Evolutionary conservation across 78 protist species (phyloP), one percentile per base, ranked within the genome.

Genomic region (Speleostelium caveatum): DNA sequence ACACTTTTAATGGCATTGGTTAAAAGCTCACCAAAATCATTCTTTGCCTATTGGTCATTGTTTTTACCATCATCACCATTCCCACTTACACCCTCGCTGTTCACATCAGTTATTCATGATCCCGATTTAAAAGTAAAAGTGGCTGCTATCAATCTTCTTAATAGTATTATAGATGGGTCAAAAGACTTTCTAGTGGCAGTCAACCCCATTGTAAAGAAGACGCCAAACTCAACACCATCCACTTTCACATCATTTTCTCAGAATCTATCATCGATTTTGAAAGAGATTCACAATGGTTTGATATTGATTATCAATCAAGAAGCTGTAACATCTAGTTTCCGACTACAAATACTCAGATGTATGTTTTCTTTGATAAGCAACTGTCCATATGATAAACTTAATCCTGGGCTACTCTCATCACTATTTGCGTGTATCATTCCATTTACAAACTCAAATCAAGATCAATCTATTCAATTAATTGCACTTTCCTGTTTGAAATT

Each of bases 161-260:
- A 49, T 35, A 69, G 75, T 0, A 83, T 83, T 2, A 68, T 71
- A 8, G 91, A 83, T 60, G 79, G 79, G 0, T 59, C 62, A 12
- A 83, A 83, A 83, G 91, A 83, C 26, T 53, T 59, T 8, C 24
- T 83, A 10, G 79, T 83, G 12, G 79, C 80, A 2, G 39, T 69
- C 28, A 51, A 45, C 28, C 0, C 16, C 28, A 72, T 24, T 28
- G 30, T 21, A 19, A 65, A 51, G 12, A 65, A 38, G 33, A 22
- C 0, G 30, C 2, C 1, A 2, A 38, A 3, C 2, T 36, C 39
- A 59, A 30, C 67, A 30, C 3, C 32, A 0, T 17, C 41, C 17
- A 36, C 91, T 55, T 83, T 38, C 42, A 83, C 91, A 41, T 33
- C 68, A 35, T 83, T 71, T 58, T 83, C 91, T 28, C 91, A 83